Percentiles rank a stretch among this genome's conserved stretches.
phyloP scores from a whole-genome alignment of 139 green algal species.

The Picochlorum sp. region DNA sequence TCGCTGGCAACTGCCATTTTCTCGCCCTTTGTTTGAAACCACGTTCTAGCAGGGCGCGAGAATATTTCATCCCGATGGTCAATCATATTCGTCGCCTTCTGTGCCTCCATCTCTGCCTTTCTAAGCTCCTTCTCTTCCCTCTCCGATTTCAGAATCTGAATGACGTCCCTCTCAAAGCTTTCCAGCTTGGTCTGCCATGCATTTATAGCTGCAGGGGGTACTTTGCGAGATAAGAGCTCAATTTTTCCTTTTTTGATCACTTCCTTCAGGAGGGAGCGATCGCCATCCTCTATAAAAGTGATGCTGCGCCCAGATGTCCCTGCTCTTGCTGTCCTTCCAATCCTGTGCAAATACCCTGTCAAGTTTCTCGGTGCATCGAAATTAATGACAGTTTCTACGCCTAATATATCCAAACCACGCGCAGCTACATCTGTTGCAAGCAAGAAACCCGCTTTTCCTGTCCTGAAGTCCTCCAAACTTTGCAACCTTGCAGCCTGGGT shows the following conservation, averaged over 20 bases:
- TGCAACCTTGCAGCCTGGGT: constrained; percentile 81
- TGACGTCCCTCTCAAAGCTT: constrained; percentile 27
- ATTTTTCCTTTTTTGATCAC: constrained; percentile 57
- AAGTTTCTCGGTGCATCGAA: constrained; percentile 52
- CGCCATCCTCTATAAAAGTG: constrained; percentile 75
- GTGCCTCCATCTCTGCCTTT: constrained; percentile 93
- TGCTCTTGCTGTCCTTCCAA: constrained; percentile 87
- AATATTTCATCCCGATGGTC: constrained; percentile 89
- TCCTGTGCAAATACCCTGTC: constrained; percentile 72
- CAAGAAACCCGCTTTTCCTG: constrained; percentile 58
- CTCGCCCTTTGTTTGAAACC: constrained; percentile 81
- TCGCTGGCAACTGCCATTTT: constrained; percentile 42
- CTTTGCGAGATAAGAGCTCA: constrained; percentile 56
- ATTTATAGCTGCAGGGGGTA: constrained; percentile 44
- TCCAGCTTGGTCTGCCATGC: constrained; percentile 60
- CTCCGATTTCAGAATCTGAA: constrained; percentile 49
- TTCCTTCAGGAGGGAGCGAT: constrained; percentile 79
- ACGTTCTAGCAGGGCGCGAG: constrained; percentile 75
- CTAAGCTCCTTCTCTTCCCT: constrained; percentile 60
- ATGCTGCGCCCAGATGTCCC: constrained; percentile 70
- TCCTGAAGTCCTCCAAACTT: constrained; percentile 71
- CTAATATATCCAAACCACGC: constrained; percentile 90
- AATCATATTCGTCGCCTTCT: constrained; percentile 81
- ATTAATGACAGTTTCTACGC: constrained; percentile 74
- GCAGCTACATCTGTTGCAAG: constrained; percentile 86